Base-by-base conservation (phyloP, 768 basidiomycete genomes). In the Leccinellum albellum region DNA sequence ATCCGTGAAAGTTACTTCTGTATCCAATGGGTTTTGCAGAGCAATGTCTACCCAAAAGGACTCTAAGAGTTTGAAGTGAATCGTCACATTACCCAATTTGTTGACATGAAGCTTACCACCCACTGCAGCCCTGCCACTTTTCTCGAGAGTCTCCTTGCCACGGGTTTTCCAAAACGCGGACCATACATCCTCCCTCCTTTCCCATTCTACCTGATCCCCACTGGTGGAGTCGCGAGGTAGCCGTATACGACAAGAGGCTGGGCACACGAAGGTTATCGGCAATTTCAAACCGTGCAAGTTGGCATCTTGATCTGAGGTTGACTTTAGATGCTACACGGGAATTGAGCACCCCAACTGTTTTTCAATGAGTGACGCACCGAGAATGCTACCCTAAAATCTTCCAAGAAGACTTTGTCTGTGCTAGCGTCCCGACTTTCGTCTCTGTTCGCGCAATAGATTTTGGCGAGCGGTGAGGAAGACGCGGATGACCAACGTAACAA, bases 341-440 rank as follows among this genome's bases (percentile, higher is more conserved):
- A 17, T 63, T n/a, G 61, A 47, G 20, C 0, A 21, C 14, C 2
- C 13, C n/a, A 15, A n/a, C 37, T 35, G 10, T 29, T 23, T n/a
- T 32, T 35, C 10, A 23, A 57, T 15, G 32, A 28, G 53, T n/a
- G 20, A 62, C 79, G 56, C 68, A 95, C 94, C 67, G 85, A 81
- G 64, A 89, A 89, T 6, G 97, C 92, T 14, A 94, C 83, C 23
- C 83, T 81, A 65, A 98, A 91, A 73, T 99, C 96, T 56, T 96
- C 91, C 33, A 98, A 68, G 57, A 83, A 88, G 6, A 91, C 76
- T 57, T 85, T 87, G 55, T 88, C 89, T 47, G 82, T 78, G 45
- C 72, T 71, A 4, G 65, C 64, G 50, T 77, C 55, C 73, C 71
- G 17, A 60, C 62, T 33, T 59, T 66, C 59, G 72, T 75, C 47